Evolutionary conservation across 148 eudicot species (phyloP), one percentile per base, ranked within the genome.

Genomic region (Rheum nobile): DNA sequence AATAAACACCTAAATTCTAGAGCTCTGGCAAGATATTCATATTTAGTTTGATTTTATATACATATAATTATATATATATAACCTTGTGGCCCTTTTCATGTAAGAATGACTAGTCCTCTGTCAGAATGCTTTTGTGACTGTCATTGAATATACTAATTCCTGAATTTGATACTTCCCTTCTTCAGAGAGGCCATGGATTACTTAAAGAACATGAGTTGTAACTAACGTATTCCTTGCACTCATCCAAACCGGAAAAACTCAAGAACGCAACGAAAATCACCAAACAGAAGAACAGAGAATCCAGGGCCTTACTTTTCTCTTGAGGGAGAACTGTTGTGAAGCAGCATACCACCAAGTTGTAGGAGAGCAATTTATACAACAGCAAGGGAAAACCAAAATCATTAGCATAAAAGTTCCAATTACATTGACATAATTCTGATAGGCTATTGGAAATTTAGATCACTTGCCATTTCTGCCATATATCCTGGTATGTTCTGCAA

Each of bases 381-480:
- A 43, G 61, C 37, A 65, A 74, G 59, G 72, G 37, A 26, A 79
- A 39, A 14, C 37, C n/a, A 21, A 19, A 61, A 42, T 16, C 50
- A 41, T 71, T 38, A 38, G 29, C 50, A 22, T 41, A 19, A 13
- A 19, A 69, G 26, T 69, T 69, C 2, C 4, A 35, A 38, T n/a
- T 41, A 37, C 28, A 71, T 43, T 39, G 8, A 21, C 17, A 43
- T 2, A 41, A n/a, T 26, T 6, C 43, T 2, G 5, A 71, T 21
- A 4, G 21, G 35, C 10, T 21, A 41, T 43, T 5, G 50, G 21
- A 12, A 71, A 38, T 16, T 39, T 1, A 71, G 57, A 46, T 46
- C n/a, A 77, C 88, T 63, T 72, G 91, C 98, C 98, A 46, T 94
- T 94, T 86, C 85, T 79, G 32, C 97, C 97, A 76, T 91, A 90